phyloP scores from a whole-genome alignment of 345 rosid genomes.

The Cardamine chenopodiifolia region DNA sequence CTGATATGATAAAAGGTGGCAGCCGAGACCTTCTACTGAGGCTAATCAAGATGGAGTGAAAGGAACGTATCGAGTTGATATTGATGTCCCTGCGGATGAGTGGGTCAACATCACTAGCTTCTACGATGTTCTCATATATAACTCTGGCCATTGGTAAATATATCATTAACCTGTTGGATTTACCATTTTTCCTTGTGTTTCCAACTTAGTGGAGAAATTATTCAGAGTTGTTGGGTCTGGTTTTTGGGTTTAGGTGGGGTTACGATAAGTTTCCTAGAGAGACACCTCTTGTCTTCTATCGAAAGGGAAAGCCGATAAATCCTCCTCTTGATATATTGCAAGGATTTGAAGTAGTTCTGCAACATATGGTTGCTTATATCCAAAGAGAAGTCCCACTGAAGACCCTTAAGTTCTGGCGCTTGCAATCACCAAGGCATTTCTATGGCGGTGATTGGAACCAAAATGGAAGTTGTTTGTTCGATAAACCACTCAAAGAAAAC shows the following conservation, averaged over 20 bases:
- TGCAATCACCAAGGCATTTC: constrained; percentile 95
- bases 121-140: constrained; percentile 81
- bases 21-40: constrained; percentile 50
- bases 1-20: constrained; percentile 81
- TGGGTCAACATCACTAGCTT: constrained; percentile 70
- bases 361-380: constrained; percentile 70
- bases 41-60: constrained; percentile 49
- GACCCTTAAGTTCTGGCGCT: constrained; percentile 84
- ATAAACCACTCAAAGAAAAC: constrained; percentile 61
- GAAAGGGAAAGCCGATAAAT: constrained; percentile 60
- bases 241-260: constrained; percentile 72
- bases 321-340: constrained; percentile 73
- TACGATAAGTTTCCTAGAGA: constrained; percentile 87
- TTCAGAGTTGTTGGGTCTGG: not conserved
- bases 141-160: constrained; percentile 91
- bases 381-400: constrained; percentile 58
- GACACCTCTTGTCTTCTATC: constrained; percentile 81
- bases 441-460: constrained; percentile 94
- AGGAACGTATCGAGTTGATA: constrained; percentile 76
- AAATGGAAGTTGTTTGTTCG: constrained; percentile 87
- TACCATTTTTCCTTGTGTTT: not conserved
- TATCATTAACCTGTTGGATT: not conserved
- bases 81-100: constrained; percentile 84
- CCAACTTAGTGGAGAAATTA: constrained; percentile 13
- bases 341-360: constrained; percentile 77